A percentile compares a stretch with the other conserved stretches of the same genome.
Evolutionary conservation across 176 grass and related monocot genomes (phyloP).

Genomic region (Ensete ventricosum): DNA sequence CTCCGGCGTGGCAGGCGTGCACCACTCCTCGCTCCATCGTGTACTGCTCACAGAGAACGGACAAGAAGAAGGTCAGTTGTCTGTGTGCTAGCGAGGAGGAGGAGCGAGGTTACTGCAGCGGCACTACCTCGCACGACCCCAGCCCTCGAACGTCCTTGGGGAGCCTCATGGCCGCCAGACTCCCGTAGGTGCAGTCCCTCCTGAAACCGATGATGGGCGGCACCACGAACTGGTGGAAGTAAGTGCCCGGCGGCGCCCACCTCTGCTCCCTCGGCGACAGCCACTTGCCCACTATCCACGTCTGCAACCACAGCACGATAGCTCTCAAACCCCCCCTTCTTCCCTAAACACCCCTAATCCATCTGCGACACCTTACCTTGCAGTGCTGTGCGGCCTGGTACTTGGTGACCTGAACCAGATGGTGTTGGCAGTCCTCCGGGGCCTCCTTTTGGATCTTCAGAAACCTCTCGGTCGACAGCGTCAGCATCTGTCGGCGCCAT

Average conservation of each 20-base stretch:
- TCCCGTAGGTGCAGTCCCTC: constrained; percentile 82
- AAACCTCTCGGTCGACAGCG: constrained; percentile 62
- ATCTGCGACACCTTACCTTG: constrained; percentile 32
- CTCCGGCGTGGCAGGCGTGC: constrained; percentile 97
- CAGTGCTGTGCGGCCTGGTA: constrained; percentile 70
- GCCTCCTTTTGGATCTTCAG: constrained; percentile 70
- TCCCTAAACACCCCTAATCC: not conserved
- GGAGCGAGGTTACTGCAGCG: not conserved
- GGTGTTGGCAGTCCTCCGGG: constrained; percentile 53
- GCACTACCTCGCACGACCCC: constrained; percentile 59
- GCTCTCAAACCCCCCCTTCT: not conserved
- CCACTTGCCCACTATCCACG: constrained; percentile 95
- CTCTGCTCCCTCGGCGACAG: constrained; percentile 66
- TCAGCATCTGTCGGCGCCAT: constrained; percentile 51
- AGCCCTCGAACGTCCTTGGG: constrained; percentile 87
- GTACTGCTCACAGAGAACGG: constrained; percentile 39
- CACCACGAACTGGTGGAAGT: constrained; percentile 99
- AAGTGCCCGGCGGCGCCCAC: constrained; percentile 69
- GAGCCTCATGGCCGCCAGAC: constrained; percentile 78
- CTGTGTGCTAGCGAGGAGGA: no score
- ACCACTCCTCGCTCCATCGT: constrained; percentile 80
- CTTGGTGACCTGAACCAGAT: constrained; percentile 84
- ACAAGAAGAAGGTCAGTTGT: not conserved
- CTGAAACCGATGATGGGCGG: constrained; percentile 78
- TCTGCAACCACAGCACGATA: constrained; percentile 23